Evolutionary conservation across 2,329 filamentous ascomycete species (phyloP), one percentile per base, ranked within the genome.

Genomic region (Paecilomyces niveus): DNA sequence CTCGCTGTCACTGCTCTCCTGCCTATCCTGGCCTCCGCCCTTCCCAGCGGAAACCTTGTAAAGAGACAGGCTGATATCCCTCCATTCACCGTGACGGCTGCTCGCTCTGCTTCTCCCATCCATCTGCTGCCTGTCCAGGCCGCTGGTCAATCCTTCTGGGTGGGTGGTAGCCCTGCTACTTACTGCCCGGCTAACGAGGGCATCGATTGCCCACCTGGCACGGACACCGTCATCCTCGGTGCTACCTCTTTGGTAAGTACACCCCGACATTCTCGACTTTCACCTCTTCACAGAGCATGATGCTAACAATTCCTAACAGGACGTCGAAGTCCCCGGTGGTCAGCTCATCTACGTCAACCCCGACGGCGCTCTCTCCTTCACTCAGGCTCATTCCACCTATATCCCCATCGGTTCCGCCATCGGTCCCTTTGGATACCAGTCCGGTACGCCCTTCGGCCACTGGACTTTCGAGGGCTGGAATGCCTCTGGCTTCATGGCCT

Each of bases 311-410:
- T 7, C 21, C 11, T 3, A 39, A 18, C 45, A 83, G 66, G 71
- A 75, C 33, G 80, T 83, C 32, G 67, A 78, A 31, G 85, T 87
- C 3, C 85, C 85, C 4, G 85, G 85, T 29, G 86, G 86, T 26
- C 85, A 89, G 65, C 72, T 78, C 58, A 77, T 87, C 64, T 89
- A 84, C 69, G 77, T 88, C 58, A 75, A 72, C 2, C 74, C 80
- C 3, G 70, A 77, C 26, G 86, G 85, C 5, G 74, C 78, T 9
- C 69, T 89, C 58, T 75, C 77, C 57, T 88, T 83, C 73, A 83
- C 84, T 0, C 61, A 66, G 21, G 77, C 85, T 0, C 84, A 87
- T 72, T 85, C 83, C 0, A 72, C 70, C 2, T 72, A 66, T 58
- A 79, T 81, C 4, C 84, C 85, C 0, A 61, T 70, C 0, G 84